Evolutionary conservation across 192 early-diverging fungal species (phyloP).

Genomic region (Entophlyctis luteolus): DNA sequence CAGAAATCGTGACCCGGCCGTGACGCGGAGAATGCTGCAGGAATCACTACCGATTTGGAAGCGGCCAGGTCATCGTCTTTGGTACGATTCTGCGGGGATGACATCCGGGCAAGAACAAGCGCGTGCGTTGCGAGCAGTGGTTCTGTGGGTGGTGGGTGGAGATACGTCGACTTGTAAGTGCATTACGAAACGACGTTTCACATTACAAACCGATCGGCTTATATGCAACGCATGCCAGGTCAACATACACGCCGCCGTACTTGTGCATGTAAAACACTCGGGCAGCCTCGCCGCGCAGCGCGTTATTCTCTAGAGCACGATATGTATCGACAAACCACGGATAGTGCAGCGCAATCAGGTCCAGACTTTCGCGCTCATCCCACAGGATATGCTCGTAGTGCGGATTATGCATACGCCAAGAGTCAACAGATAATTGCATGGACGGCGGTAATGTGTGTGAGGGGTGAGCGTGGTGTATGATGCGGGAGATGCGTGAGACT

Average conservation of each 20-base stretch:
- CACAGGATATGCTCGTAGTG: conserved; percentile 24
- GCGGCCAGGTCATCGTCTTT: background rate
- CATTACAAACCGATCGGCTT: background rate
- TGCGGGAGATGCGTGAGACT: too few relatives aligned
- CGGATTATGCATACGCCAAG: too few relatives aligned
- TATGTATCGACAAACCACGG: conserved; percentile 39
- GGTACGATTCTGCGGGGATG: background rate
- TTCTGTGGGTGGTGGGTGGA: background rate
- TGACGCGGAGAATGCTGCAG: conserved; percentile 43
- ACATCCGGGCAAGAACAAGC: conserved; percentile 10
- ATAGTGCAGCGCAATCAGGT: conserved; percentile 24
- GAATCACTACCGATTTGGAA: conserved; percentile 24
- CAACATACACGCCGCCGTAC: conserved; percentile 39
- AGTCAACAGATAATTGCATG: too few relatives aligned
- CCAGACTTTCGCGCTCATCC: conserved; percentile 31
- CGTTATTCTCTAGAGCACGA: conserved; percentile 15
- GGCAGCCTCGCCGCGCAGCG: conserved; percentile 32
- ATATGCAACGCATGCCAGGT: conserved; percentile 28
- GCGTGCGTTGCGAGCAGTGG: background rate
- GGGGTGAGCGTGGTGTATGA: too few relatives aligned
- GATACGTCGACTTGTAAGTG: background rate
- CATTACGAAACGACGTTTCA: background rate
- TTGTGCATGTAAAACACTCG: conserved; percentile 36
- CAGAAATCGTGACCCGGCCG: conserved; percentile 42
- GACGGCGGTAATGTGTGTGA: too few relatives aligned